Conservation (phyloP, 306 rosid genomes). For the Begonia masoniana region DNA sequence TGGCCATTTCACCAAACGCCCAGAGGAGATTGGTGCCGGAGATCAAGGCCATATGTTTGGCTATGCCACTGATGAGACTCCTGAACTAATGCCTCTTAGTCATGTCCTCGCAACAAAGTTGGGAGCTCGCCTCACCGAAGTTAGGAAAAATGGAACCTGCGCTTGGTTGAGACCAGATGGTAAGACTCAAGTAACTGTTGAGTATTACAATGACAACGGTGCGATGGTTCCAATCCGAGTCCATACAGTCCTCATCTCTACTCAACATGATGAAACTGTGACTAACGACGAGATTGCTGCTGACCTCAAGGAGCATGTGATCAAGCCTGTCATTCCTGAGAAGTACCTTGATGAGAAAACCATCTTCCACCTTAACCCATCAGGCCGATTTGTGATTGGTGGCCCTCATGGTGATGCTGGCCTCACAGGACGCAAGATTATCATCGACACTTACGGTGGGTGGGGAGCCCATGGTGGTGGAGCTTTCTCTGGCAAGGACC, state of each 20-base stretch:
- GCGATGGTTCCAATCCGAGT: slow-evolving; percentile 12
- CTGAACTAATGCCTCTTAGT: slow-evolving; percentile 11
- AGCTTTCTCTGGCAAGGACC: slow-evolving; percentile 13
- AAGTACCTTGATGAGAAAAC: slow-evolving; percentile 15
- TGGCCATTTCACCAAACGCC: slow-evolving; percentile 24
- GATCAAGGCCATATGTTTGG: slow-evolving; percentile 30
- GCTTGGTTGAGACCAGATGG: slow-evolving; percentile 15
- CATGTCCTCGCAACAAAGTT: slow-evolving; percentile 12
- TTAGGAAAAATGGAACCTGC: slow-evolving; percentile 11
- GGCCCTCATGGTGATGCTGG: slow-evolving; percentile 16
- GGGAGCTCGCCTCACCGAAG: slow-evolving; percentile 11
- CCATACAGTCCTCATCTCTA: slow-evolving; percentile 14
- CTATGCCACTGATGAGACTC: slow-evolving; percentile 28
- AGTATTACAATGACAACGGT: slow-evolving; percentile 9
- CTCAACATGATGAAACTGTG: slow-evolving; percentile 12
- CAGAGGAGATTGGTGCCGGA: slow-evolving; percentile 28
- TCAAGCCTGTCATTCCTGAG: slow-evolving; percentile 13
- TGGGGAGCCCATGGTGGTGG: slow-evolving; percentile 16
- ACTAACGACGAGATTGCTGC: slow-evolving; percentile 13
- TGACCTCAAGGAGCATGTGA: slow-evolving; percentile 12
- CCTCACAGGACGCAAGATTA: slow-evolving; percentile 12
- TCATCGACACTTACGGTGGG: slow-evolving; percentile 11
- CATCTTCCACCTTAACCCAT: slow-evolving; percentile 16
- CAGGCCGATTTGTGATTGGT: slow-evolving; percentile 13
- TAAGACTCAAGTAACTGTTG: slow-evolving; percentile 14